These are phyloP conservation scores for Rhinocladiella similis DNA, from an alignment of 2,329 filamentous ascomycete genomes.

Conservation along the genomic window DNA sequence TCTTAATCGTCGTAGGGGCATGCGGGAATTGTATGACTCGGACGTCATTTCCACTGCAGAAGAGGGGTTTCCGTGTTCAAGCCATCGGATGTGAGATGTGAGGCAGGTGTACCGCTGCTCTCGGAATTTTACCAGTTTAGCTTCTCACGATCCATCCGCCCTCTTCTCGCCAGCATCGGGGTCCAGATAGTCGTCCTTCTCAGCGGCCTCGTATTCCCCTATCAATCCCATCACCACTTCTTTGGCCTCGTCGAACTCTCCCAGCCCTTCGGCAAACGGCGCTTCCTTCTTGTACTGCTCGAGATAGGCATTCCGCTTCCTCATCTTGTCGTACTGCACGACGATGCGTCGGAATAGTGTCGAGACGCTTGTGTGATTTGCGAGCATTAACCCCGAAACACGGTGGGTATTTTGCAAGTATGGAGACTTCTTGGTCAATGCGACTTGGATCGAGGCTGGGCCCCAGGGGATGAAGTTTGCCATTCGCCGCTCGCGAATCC, in stretches of 20 bases:
- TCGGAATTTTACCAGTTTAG: neutral
- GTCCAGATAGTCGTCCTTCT: conserved; percentile 85
- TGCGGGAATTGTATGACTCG: no score
- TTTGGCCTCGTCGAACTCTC: conserved; percentile 92
- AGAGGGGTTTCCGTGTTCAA: no score
- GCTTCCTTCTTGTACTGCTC: conserved; percentile 95
- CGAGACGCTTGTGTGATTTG: conserved; percentile 95
- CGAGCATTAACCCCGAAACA: conserved; percentile 94
- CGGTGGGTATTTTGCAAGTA: conserved; percentile 93
- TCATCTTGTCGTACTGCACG: conserved; percentile 86
- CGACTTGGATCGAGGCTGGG: conserved; percentile 95
- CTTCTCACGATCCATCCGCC: conserved; percentile 18
- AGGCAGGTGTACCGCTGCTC: no score
- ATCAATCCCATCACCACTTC: conserved; percentile 91
- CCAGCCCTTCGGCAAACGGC: conserved; percentile 85
- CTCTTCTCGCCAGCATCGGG: conserved; percentile 52
- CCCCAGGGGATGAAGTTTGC: conserved; percentile 99
- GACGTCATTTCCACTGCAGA: no score
- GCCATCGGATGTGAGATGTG: no score
- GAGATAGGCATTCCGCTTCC: conserved; percentile 95
- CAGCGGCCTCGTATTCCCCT: conserved; percentile 92
- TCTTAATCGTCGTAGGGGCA: no score
- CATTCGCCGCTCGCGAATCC: conserved; percentile 89
- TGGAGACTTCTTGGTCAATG: conserved; percentile 91
- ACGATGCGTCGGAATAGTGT: conserved; percentile 95